These are phyloP conservation scores for Penicillium sumatraense DNA, from an alignment of 2,329 filamentous ascomycete genomes.

Conservation along the genomic window DNA sequence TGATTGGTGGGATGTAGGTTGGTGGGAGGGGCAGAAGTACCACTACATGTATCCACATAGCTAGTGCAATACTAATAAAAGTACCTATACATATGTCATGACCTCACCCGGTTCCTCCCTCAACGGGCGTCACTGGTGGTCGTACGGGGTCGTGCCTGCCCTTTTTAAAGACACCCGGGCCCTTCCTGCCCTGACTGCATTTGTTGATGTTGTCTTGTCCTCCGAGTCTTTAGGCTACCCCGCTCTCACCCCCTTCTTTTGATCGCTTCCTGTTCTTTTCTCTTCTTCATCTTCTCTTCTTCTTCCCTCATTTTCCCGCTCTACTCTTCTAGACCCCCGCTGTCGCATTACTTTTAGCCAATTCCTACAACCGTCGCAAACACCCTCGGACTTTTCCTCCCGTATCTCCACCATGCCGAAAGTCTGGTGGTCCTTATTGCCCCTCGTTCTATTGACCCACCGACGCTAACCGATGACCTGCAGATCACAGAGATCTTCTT, in stretches of 20 bases:
- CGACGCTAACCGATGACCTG: conserved; percentile 21
- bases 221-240: too few relatives aligned
- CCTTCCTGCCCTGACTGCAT: background rate
- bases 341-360: conserved; percentile 1
- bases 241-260: too few relatives aligned
- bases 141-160: conserved; percentile 1
- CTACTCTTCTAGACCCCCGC: background rate
- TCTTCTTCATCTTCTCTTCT: background rate
- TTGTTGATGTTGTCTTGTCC: background rate
- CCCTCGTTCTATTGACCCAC: conserved; percentile 8
- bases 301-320: too few relatives aligned
- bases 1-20: background rate
- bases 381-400: conserved; percentile 6
- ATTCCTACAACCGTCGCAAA: conserved; percentile 4
- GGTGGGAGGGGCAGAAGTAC: background rate
- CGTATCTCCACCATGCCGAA: conserved; percentile 37
- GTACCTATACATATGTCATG: background rate
- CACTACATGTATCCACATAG: background rate
- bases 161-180: background rate
- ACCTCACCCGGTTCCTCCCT: conserved; percentile 12
- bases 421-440: conserved; percentile 28
- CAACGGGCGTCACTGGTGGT: background rate
- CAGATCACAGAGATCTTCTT: conserved; percentile 74
- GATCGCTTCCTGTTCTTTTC: background rate
- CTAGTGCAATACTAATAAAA: background rate